Conservation (phyloP, 2,329 filamentous ascomycete genomes). For the Drechslerella coelobrocha region DNA sequence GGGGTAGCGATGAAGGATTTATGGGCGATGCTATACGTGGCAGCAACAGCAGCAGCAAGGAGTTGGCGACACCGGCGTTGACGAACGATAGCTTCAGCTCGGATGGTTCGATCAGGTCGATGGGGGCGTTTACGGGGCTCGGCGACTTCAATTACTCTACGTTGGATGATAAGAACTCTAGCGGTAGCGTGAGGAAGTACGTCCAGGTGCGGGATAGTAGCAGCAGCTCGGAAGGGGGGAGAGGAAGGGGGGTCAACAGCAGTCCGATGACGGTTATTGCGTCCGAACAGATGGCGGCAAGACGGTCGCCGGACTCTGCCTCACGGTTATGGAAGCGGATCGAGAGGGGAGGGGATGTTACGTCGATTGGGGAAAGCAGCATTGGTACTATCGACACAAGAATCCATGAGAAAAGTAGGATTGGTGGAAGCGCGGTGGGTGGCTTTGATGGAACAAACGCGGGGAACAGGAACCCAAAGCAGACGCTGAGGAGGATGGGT, state of each 20-base stretch:
- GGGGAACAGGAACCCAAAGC: background rate
- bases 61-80: constrained; percentile 4
- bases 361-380: constrained; percentile 21
- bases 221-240: background rate
- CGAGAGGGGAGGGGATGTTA: constrained; percentile 25
- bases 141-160: no score
- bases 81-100: constrained; percentile 25
- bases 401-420: no score
- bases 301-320: constrained; percentile 22
- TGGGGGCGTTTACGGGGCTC: background rate
- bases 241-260: constrained; percentile 12
- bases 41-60: background rate
- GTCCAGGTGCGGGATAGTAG: background rate
- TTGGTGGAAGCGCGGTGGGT: background rate
- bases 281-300: background rate
- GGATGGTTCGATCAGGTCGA: constrained; percentile 3
- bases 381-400: background rate
- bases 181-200: constrained; percentile 7
- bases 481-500: background rate
- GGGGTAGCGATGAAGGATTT: no score
- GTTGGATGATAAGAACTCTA: constrained; percentile 9
- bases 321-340: constrained; percentile 28
- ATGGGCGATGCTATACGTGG: no score
- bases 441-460: background rate
- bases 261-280: constrained; percentile 30